A percentile compares a stretch with the other conserved stretches of the same genome.
Conservation (phyloP, 179 eudicot genomes). For the Vitellaria paradoxa region DNA sequence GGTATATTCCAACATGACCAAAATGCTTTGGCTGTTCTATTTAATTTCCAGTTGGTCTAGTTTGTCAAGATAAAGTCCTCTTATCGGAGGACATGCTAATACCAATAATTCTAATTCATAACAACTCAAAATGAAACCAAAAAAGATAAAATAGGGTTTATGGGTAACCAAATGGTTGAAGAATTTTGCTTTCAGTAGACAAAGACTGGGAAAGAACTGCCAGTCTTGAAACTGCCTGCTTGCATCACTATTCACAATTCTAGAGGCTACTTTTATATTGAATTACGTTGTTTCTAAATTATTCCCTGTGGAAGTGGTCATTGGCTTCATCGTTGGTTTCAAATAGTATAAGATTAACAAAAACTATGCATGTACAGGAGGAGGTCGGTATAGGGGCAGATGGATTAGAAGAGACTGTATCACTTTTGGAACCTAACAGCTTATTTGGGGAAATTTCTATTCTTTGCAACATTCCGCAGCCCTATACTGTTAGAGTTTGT, state of each 20-base stretch:
- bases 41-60: no score
- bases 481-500: slow-evolving; percentile 71
- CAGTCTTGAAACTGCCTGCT: not conserved
- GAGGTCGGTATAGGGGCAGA: slow-evolving; percentile 59
- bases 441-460: slow-evolving; percentile 79
- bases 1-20: no score
- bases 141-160: no score
- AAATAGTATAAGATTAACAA: not conserved
- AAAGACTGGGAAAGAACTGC: not conserved
- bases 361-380: slow-evolving; percentile 45
- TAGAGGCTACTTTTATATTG: not conserved
- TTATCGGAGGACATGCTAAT: not conserved
- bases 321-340: not conserved
- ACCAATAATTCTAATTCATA: not conserved
- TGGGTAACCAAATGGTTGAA: not conserved
- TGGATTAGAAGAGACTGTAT: slow-evolving; percentile 59
- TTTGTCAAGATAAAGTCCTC: no score
- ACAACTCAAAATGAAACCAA: not conserved
- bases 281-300: not conserved
- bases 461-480: slow-evolving; percentile 84
- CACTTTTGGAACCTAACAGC: slow-evolving; percentile 50
- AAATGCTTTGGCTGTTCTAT: no score
- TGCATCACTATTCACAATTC: not conserved
- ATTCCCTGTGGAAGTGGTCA: not conserved
- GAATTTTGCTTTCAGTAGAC: not conserved